phyloP scores from a whole-genome alignment of 148 eudicot genomes.

The Hydrangea macrophylla region DNA sequence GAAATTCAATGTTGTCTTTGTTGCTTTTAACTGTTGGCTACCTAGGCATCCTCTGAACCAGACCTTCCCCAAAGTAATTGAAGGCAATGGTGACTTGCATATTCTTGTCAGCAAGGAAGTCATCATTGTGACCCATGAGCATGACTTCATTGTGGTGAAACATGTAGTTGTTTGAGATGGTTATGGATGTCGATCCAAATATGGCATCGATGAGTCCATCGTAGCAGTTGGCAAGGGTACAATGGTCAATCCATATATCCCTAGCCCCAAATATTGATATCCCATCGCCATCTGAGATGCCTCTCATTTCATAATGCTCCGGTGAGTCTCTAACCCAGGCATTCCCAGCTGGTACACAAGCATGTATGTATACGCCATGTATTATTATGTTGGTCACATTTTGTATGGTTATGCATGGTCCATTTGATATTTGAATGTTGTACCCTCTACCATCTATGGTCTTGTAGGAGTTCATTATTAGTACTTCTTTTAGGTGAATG shows the following conservation, averaged over 20 bases:
- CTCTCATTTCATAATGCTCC: conserved; percentile 19
- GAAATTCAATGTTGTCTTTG: too few relatives aligned
- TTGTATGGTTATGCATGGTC: conserved; percentile 32
- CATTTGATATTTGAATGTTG: conserved; percentile 20
- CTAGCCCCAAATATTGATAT: conserved; percentile 24
- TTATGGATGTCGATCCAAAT: conserved; percentile 26
- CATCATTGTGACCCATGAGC: conserved; percentile 32
- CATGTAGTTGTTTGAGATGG: conserved; percentile 31
- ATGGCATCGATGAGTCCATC: conserved; percentile 33
- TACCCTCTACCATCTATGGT: conserved; percentile 33
- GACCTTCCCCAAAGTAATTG: too few relatives aligned
- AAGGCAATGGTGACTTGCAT: conserved; percentile 34
- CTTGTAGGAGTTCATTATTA: conserved; percentile 34
- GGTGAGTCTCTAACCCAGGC: conserved; percentile 19
- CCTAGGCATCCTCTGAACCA: too few relatives aligned
- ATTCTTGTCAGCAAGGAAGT: conserved; percentile 15
- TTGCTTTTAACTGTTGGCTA: too few relatives aligned
- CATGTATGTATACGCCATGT: conserved; percentile 28
- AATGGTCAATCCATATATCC: conserved; percentile 33
- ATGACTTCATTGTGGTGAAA: conserved; percentile 33
- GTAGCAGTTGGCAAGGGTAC: conserved; percentile 22
- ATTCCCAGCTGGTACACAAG: conserved; percentile 23
- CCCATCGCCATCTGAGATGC: conserved; percentile 30
- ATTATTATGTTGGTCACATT: conserved; percentile 25
- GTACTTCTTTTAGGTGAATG: conserved; percentile 23